Base-by-base conservation (phyloP, 148 eudicot genomes). In the Talinum fruticosum region DNA sequence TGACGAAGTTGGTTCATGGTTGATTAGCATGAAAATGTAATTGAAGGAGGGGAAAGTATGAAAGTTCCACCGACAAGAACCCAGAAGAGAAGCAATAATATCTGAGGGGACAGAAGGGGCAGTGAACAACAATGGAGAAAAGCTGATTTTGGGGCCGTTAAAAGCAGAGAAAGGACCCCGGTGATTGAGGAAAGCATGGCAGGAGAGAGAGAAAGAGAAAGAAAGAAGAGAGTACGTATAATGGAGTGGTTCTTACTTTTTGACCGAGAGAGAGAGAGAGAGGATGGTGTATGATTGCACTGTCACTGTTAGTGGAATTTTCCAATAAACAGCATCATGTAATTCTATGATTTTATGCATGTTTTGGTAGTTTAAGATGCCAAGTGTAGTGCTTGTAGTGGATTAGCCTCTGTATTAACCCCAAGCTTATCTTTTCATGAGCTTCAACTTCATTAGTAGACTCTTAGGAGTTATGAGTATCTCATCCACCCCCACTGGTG, bases 91-190 rank as follows among this genome's bases (percentile, higher is more conserved):
- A 77, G 66, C 35, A 66, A 81, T 81, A 72, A 81, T 72, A 72
- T 14, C 23, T 61, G 45, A 15, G 21, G 53, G 64, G 36, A 28
- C 57, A 75, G 18, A 69, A 41, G 6, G 38, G 49, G 32, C 19
- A 38, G 15, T 61, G 62, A 68, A 75, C 45, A 76, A 26, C 16
- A 24, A 28, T 75, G 66, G 76, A 71, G 75, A 44, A 81, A 80
- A 66, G 68, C 26, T 36, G 73, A 44, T 53, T 28, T 68, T 51
- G 76, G 54, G 33, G 18, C 74, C 51, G 35, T 38, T 37, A 76
- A 82, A 81, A 69, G 80, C 32, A 73, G 81, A 73, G 24, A 81
- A 73, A 72, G 28, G 74, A 64, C 47, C 10, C 71, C 74, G 61
- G 67, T 44, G 35, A 73, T 57, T 53, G 36, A 70, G 79, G 75